These are phyloP conservation scores for Pouteria campechiana DNA, from an alignment of 179 eudicot genomes.

Conservation along the genomic window DNA sequence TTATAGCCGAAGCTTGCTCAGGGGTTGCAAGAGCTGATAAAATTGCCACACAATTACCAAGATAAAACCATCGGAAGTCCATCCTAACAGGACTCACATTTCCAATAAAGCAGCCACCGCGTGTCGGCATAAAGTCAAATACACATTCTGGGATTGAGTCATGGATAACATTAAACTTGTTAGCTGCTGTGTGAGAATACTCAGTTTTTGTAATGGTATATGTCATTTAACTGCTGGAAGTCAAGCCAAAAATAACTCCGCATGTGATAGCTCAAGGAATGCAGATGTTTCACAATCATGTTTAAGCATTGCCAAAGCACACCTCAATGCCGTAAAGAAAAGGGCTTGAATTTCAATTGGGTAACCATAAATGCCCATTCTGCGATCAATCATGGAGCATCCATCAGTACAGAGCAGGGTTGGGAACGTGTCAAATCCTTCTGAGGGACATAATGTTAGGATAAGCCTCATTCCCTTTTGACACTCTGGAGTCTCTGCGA, in stretches of 20 bases:
- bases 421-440: conserved; percentile 93
- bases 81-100: conserved; percentile 12
- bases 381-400: conserved; percentile 92
- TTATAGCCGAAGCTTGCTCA: conserved; percentile 7
- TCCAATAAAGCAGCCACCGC: conserved; percentile 9
- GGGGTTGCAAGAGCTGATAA: conserved; percentile 5
- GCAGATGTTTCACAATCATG: conserved; percentile 3
- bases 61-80: conserved; percentile 10
- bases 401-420: conserved; percentile 98
- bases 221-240: conserved; percentile 6
- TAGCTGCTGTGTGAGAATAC: conserved; percentile 10
- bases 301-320: too few relatives aligned
- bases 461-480: conserved; percentile 89
- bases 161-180: conserved; percentile 11
- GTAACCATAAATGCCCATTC: too few relatives aligned
- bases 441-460: conserved; percentile 77
- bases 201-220: conserved; percentile 7
- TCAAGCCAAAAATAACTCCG: conserved; percentile 10
- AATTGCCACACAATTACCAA: conserved; percentile 11
- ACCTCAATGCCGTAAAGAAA: too few relatives aligned
- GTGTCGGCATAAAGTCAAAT: conserved; percentile 6
- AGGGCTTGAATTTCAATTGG: too few relatives aligned
- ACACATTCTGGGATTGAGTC: conserved; percentile 13
- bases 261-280: conserved; percentile 7
- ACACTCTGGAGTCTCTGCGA: conserved; percentile 87